Percentiles rank a stretch among this genome's conserved stretches.
phyloP scores from a whole-genome alignment of 768 basidiomycete species.

The Phlebiopsis gigantea region DNA sequence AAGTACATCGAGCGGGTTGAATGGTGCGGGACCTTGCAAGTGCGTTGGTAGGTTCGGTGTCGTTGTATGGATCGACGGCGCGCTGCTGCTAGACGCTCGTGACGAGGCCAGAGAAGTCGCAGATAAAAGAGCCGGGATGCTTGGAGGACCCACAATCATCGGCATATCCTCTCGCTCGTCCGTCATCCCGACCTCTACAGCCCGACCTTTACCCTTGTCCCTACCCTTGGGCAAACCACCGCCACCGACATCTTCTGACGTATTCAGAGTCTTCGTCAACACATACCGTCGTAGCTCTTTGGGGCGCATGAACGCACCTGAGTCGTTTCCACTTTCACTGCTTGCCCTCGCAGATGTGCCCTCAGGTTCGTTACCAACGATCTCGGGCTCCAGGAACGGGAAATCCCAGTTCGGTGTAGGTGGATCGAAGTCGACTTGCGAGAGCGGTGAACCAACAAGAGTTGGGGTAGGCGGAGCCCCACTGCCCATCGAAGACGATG shows the following conservation, averaged over 20 bases:
- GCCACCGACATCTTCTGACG: neutral
- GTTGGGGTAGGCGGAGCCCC: constrained; percentile 15
- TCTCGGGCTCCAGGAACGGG: constrained; percentile 14
- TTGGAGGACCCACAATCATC: neutral
- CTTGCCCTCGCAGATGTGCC: neutral
- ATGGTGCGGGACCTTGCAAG: neutral
- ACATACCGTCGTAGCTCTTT: constrained; percentile 7
- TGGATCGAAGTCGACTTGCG: constrained; percentile 20
- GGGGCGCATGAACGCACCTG: constrained; percentile 9
- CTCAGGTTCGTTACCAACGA: constrained; percentile 5
- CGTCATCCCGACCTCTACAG: neutral
- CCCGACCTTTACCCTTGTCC: constrained; percentile 14
- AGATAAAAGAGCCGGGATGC: neutral
- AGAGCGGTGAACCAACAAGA: constrained; percentile 21
- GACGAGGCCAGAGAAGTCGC: neutral
- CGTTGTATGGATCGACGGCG: neutral
- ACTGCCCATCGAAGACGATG: neutral
- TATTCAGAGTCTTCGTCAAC: constrained; percentile 7
- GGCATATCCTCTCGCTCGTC: constrained; percentile 8
- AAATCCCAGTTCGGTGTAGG: constrained; percentile 23
- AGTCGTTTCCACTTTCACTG: neutral
- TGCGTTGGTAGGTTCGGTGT: neutral
- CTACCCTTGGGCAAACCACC: neutral
- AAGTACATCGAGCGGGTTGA: neutral
- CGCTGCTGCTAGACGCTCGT: neutral